A percentile compares a stretch with the other conserved stretches of the same genome.
phyloP scores from a whole-genome alignment of 1,139 yeast species.

The Debaryomycetaceae sp. region DNA sequence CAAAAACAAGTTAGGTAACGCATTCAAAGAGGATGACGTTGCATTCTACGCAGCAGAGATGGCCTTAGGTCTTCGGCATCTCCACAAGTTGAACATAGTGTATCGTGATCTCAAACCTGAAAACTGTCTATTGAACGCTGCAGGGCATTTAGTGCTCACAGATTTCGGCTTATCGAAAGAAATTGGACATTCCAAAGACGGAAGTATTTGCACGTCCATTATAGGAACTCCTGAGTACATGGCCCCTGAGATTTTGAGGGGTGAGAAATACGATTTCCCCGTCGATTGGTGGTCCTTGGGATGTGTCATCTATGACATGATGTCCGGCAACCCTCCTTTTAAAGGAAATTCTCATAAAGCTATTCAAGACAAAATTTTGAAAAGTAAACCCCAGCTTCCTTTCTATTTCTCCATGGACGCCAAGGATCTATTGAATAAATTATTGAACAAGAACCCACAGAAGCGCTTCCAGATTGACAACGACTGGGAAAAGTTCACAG shows the following conservation, averaged over 20 bases:
- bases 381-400: conserved; percentile 68
- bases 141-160: conserved; percentile 77
- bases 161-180: conserved; percentile 89
- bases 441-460: conserved; percentile 68
- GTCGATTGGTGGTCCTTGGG: conserved; percentile 42
- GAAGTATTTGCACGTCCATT: conserved; percentile 59
- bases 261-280: conserved; percentile 27
- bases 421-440: conserved; percentile 66
- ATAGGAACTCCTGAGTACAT: conserved; percentile 73
- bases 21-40: conserved; percentile 28
- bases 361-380: conserved; percentile 73
- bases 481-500: conserved; percentile 30
- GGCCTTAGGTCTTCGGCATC: conserved; percentile 29
- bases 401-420: conserved; percentile 78
- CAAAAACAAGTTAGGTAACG: conserved; percentile 23
- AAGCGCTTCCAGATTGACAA: conserved; percentile 68
- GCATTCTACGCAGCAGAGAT: conserved; percentile 34
- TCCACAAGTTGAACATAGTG: conserved; percentile 35
- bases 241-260: conserved; percentile 36
- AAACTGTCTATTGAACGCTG: conserved; percentile 72
- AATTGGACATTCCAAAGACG: conserved; percentile 32
- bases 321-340: conserved; percentile 90
- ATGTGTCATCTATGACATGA: conserved; percentile 69
- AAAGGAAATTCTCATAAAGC: conserved; percentile 80
- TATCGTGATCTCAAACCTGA: conserved; percentile 86